Base-by-base conservation (phyloP, 331 rosid species). In the Dryas integrifolia region DNA sequence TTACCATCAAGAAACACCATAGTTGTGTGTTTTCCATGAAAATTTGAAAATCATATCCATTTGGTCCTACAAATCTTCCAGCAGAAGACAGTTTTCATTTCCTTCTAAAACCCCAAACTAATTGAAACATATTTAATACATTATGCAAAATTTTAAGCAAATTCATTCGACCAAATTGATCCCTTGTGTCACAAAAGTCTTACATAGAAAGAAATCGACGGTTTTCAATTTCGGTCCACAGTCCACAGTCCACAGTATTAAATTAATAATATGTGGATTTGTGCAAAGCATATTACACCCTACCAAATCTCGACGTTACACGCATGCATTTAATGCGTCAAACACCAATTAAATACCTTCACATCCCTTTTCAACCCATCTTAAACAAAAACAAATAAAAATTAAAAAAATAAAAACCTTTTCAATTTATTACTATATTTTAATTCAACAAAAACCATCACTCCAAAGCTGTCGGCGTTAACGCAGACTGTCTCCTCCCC, bases 401-500 rank as follows among this genome's bases (percentile, higher is more conserved):
- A 26, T 30, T 1, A 30, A 30, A 30, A 30, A 30, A 44, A 44
- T 44, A 8, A 1, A 10, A 57, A 57, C 0, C 14, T 39, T 40
- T 41, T 21, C 13, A 11, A 9, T 18, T 44, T 64, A 9, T 9
- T 52, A 21, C 35, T 60, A 3, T 49, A 46, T 15, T 45, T 62
- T 15, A n/a, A 9, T 9, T 8, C 7, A 40, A 4, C 35, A 30
- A 30, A 30, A 30, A 30, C 35, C 3, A 30, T 30, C 67, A 45
- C 10, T 21, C 58, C 62, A 50, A 85, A 50, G 60, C 68, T 88
- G 93, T 88, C 94, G 86, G 88, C 80, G 70, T 69, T 69, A 81
- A 71, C 81, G 79, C 86, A 73, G 86, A 64, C 87, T 81, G 94
- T 84, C 86, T 80, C 94, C 81, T 64, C 76, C 70, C 45, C 75